These are phyloP conservation scores for Papiliotrema nemorosa DNA, from an alignment of 1,284 basidiomycete genomes.

Conservation along the genomic window DNA sequence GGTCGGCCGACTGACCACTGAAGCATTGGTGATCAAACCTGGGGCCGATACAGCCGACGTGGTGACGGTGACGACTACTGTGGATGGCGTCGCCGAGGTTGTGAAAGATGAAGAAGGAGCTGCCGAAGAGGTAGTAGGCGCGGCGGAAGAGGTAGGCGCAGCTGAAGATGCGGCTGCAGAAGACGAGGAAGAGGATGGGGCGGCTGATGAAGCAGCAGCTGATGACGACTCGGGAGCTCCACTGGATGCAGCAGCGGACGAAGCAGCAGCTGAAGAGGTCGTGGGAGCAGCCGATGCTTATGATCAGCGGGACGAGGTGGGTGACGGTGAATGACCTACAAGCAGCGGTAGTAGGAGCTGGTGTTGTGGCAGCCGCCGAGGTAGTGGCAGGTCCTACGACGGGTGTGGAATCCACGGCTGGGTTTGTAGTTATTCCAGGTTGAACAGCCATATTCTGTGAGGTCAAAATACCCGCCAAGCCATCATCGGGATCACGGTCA, in stretches of 20 bases:
- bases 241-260: neutral
- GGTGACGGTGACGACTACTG: slow-evolving; percentile 7
- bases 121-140: slow-evolving; percentile 1
- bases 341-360: neutral
- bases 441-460: neutral
- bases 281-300: neutral
- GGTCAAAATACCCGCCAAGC: neutral
- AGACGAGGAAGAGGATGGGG: slow-evolving; percentile 6
- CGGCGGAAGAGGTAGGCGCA: slow-evolving; percentile 8
- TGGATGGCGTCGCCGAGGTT: slow-evolving; percentile 8
- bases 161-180: slow-evolving; percentile 1
- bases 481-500: neutral
- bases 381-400: neutral
- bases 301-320: neutral
- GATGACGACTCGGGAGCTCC: slow-evolving; percentile 1
- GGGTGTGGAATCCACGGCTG: neutral
- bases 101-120: slow-evolving; percentile 6
- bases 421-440: neutral
- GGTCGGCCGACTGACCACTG: slow-evolving; percentile 9
- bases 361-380: neutral
- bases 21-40: slow-evolving; percentile 8
- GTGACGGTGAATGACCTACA: neutral
- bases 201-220: slow-evolving; percentile 4
- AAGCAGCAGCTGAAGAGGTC: neutral
- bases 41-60: slow-evolving; percentile 2